Conservation (phyloP, 2,329 filamentous ascomycete genomes). For the Colletotrichum sp. region DNA sequence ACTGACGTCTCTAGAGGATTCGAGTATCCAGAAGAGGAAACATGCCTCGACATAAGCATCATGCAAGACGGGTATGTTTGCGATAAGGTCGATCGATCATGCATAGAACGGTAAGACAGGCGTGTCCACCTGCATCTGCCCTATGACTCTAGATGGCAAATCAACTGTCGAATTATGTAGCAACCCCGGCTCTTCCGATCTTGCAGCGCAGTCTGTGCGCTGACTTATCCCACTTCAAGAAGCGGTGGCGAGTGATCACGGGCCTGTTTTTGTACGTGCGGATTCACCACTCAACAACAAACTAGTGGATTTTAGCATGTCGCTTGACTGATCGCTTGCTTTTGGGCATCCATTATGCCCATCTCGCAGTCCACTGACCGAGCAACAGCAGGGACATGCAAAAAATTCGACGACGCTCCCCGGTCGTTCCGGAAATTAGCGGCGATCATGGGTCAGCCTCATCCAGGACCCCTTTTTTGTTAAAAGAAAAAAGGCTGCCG, state of each 20-base stretch:
- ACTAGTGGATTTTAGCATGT: neutral
- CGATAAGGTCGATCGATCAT: neutral
- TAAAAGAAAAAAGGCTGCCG: neutral
- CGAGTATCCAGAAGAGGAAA: neutral
- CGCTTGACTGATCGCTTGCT: neutral
- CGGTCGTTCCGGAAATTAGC: conserved; percentile 10
- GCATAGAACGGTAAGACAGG: neutral
- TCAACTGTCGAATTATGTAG: neutral
- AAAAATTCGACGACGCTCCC: conserved; percentile 2
- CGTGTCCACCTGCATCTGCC: neutral
- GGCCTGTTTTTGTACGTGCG: neutral
- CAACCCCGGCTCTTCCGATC: conserved; percentile 9
- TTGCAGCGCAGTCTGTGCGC: conserved; percentile 1
- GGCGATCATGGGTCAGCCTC: conserved; percentile 12
- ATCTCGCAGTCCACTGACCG: neutral
- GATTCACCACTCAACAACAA: neutral
- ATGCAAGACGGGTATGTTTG: neutral
- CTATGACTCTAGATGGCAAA: neutral
- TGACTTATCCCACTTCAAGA: neutral
- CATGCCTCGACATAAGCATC: neutral
- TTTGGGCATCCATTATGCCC: neutral
- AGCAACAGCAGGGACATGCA: neutral
- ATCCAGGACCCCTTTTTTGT: neutral
- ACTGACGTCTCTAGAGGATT: neutral
- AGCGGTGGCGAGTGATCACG: neutral